Base-by-base conservation (phyloP, 371 early-diverging fungal genomes). In the Entomophthora muscae region DNA sequence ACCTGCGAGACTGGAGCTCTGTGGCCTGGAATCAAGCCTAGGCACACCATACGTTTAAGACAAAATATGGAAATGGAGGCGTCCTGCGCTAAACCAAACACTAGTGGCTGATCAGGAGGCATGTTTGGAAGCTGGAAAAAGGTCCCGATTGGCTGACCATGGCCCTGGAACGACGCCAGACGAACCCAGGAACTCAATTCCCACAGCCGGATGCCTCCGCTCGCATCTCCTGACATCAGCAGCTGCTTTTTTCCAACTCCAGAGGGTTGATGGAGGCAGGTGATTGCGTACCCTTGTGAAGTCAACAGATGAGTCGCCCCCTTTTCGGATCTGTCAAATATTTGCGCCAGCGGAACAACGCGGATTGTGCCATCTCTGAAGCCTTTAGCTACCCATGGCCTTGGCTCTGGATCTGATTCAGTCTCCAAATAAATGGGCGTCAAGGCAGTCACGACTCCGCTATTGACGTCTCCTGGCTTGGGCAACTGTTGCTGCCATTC, bases 161-260 rank as follows among this genome's bases (percentile, higher is more conserved):
- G 42, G 42, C 42, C 42, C 42, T 10, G 42, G 42, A 42, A 42
- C 10, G 42, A 42, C 10, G 42, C 42, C 42, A 42, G 42, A 5
- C 42, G 42, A 17, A 42, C 42, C 42, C 42, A 42, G 42, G 42
- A 42, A 42, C 55, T 55, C 24, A 61, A 24, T 24, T 61, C 61
- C 61, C 61, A 61, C 2, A 61, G 61, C 30, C 26, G 12, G 32
- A 61, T 42, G 5, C 23, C 42, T 29, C 61, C 61, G 10, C 23
- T 3, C 17, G 30, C 30, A 51, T 61, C 61, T 2, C 61, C 61
- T 2, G 61, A 61, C n/a, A 61, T 5, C 42, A 42, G 42, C 42
- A 42, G 42, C 42, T 42, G 42, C 42, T 42, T 42, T 10, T 17
- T 42, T 5, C 42, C 42, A 17, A 42, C 10, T 10, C 42, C 42